phyloP scores from a whole-genome alignment of 345 rosid genomes.

The Populus euphratica region DNA sequence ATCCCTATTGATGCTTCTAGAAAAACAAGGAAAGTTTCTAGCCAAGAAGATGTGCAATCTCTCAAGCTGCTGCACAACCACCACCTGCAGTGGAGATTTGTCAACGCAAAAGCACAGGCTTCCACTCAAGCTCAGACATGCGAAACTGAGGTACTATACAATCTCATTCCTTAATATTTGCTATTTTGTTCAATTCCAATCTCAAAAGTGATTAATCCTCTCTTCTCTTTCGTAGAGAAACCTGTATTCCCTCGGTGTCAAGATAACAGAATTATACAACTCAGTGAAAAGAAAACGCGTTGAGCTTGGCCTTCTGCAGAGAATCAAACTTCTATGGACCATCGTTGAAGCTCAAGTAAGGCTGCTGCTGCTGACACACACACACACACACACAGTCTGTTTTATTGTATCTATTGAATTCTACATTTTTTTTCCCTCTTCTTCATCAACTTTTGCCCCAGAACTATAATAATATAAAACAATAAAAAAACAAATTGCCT shows the following conservation, averaged over 20 bases:
- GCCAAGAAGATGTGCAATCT: constrained; percentile 56
- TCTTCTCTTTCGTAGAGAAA: constrained; percentile 44
- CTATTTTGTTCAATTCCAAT: not conserved
- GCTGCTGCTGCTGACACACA: not conserved
- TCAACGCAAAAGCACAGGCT: constrained; percentile 66
- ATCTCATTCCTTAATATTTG: not conserved
- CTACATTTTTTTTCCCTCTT: no score
- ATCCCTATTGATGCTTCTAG: constrained; percentile 29
- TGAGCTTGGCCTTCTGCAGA: constrained; percentile 45
- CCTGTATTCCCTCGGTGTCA: constrained; percentile 53
- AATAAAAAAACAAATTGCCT: no score
- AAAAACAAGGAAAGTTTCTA: constrained; percentile 42
- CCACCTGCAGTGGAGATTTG: constrained; percentile 80
- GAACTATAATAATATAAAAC: no score
- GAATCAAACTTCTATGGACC: constrained; percentile 39
- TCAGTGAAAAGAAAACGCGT: constrained; percentile 59
- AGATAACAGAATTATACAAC: constrained; percentile 52
- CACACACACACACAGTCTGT: no score
- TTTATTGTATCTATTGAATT: not conserved
- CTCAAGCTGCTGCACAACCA: constrained; percentile 67
- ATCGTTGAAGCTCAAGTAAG: constrained; percentile 75
- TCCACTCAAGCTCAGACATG: constrained; percentile 50
- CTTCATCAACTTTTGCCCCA: no score
- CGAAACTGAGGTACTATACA: constrained; percentile 57
- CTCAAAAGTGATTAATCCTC: not conserved